Evolutionary conservation across 2,329 filamentous ascomycete genomes (phyloP), one percentile per base, ranked within the genome.

Genomic region (Alternaria conjuncta): DNA sequence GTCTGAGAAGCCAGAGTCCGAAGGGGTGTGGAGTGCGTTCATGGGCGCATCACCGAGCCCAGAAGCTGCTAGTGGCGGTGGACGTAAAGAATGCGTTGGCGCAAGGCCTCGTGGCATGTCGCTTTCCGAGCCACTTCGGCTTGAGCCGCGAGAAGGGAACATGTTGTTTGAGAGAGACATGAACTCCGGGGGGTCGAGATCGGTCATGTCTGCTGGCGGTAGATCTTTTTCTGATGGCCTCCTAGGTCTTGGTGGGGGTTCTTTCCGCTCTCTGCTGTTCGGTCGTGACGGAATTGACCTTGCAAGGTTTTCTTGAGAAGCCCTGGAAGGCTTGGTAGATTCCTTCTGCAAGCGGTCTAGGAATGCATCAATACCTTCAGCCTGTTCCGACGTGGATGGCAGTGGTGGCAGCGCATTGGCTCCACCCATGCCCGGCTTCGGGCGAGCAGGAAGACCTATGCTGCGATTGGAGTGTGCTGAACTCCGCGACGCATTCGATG

Each of bases 1-100:
- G 54, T 80, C 78, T 3, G 80, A 82, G n/a, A 76, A 71, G 5
- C 77, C 79, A 7, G 80, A 82, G 59, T 81, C 78, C 8, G 78
- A 80, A 32, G 79, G 78, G 18, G 78, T 79, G 56, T 81, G 78
- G 3, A 79, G 65, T 6, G 72, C 57, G 36, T 75, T 78, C 60
- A 65, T 30, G 5, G 76, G 71, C 20, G 71, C 55, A 28, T 78
- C 71, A 50, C 60, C 68, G 21, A 69, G 74, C 13, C 49, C 70
- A 8, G 65, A 65, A 20, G 72, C 53, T 32, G 61, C 55, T 20
- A 73, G 68, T 23, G 74, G 65, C 28, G 72, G 72, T 53, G 75
- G 75, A 53, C 71, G 70, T 15, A 71, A 21, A 26, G 64, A 49
- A 26, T 61, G 63, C 15, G 53, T 30, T 15, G 59, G 63, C 8